A percentile compares a stretch with the other conserved stretches of the same genome.
Conservation (phyloP, 768 basidiomycete genomes). For the Leccinum uliginosum region DNA sequence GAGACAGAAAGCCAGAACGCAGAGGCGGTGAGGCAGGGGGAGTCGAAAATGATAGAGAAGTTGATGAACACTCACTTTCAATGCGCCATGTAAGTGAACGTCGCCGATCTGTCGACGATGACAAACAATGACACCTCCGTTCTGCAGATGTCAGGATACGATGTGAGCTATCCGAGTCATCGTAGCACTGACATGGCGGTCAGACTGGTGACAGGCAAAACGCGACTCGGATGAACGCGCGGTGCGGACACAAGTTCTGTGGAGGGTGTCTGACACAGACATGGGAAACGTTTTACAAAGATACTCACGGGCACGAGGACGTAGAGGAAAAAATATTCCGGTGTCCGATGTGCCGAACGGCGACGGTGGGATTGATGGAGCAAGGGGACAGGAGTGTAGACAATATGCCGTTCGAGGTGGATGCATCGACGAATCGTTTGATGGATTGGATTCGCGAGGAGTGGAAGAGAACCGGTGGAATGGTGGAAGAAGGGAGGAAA, state of each 20-base stretch:
- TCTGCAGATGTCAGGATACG: not conserved
- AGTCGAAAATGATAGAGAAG: not conserved
- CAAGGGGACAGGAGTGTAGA: not conserved
- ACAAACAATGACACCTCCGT: too few relatives aligned
- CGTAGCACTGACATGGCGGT: too few relatives aligned
- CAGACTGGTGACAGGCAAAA: not conserved
- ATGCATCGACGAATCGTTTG: not conserved
- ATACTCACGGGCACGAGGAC: not conserved
- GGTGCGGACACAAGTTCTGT: not conserved
- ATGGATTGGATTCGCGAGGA: not conserved
- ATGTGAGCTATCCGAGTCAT: too few relatives aligned
- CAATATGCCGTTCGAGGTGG: not conserved
- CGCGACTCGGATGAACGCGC: not conserved
- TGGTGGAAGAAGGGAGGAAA: not conserved
- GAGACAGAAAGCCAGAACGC: too few relatives aligned
- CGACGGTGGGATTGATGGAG: not conserved
- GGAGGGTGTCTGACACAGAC: not conserved
- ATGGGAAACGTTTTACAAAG: not conserved
- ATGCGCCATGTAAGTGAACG: not conserved
- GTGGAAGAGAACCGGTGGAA: not conserved
- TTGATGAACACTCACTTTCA: not conserved
- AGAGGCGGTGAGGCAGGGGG: not conserved
- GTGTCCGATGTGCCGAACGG: not conserved
- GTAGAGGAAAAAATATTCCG: not conserved
- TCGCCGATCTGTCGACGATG: too few relatives aligned